Percentiles rank a stretch among this genome's conserved stretches.
These are phyloP conservation scores for Aspergillus asperescens DNA, from an alignment of 495 filamentous ascomycete genomes.

Conservation along the genomic window DNA sequence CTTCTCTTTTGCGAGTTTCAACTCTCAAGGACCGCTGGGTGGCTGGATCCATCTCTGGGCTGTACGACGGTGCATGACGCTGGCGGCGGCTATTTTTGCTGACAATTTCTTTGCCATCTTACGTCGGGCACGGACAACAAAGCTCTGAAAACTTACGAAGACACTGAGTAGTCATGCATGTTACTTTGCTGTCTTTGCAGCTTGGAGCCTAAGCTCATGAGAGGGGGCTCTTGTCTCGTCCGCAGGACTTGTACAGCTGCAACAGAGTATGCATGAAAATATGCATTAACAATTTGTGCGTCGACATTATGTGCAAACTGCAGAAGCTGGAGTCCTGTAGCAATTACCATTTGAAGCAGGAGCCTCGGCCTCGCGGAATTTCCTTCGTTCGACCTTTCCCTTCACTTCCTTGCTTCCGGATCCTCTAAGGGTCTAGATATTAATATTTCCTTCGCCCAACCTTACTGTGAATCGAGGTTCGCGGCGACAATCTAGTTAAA, in stretches of 20 bases:
- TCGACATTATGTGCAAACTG: not conserved
- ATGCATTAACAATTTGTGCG: not conserved
- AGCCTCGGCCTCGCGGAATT: not conserved
- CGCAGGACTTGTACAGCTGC: not conserved
- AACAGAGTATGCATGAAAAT: not conserved
- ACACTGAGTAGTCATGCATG: not conserved
- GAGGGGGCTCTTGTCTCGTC: not conserved
- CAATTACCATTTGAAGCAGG: slow-evolving; percentile 7
- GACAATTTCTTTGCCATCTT: slow-evolving; percentile 12
- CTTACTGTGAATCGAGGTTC: not conserved
- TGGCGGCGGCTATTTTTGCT: slow-evolving; percentile 12
- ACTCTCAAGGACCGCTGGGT: not conserved
- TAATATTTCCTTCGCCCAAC: not conserved
- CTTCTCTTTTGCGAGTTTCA: not conserved
- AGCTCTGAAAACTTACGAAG: not conserved
- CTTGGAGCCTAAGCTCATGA: not conserved
- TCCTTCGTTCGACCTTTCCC: not conserved
- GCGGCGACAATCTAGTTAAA: not conserved
- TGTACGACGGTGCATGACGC: slow-evolving; percentile 13
- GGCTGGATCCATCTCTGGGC: not conserved
- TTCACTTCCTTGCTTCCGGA: not conserved
- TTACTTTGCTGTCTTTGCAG: not conserved
- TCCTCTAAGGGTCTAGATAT: not conserved
- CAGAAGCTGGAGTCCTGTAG: not conserved
- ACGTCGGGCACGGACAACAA: slow-evolving; percentile 4